Evolutionary conservation across 2,329 filamentous ascomycete genomes (phyloP).

Genomic region (Biscogniauxia mediterranea): DNA sequence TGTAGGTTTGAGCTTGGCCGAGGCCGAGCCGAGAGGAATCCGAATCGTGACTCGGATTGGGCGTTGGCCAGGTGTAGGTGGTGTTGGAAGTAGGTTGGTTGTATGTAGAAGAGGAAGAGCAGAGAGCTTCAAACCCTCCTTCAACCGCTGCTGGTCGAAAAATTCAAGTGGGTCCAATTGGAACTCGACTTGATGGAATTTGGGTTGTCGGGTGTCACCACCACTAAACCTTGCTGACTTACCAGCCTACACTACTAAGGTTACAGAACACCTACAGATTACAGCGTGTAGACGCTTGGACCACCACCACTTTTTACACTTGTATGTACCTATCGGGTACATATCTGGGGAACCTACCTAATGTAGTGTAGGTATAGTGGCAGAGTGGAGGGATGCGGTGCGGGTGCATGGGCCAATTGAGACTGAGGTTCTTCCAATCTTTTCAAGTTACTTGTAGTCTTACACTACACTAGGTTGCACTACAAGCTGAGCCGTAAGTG

Average conservation of each 20-base stretch:
- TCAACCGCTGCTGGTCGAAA: slow-evolving; percentile 12
- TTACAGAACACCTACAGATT: too few species aligned
- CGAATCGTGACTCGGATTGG: background rate
- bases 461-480: too few species aligned
- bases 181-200: slow-evolving; percentile 3
- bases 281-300: too few species aligned
- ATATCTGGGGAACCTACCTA: too few species aligned
- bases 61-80: background rate
- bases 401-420: slow-evolving; percentile 2
- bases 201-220: background rate
- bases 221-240: too few species aligned
- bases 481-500: background rate
- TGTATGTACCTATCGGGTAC: too few species aligned
- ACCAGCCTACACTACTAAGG: too few species aligned
- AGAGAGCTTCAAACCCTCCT: background rate
- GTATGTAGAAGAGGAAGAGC: background rate
- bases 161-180: slow-evolving; percentile 19
- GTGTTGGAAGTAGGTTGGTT: background rate
- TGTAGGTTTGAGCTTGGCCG: background rate
- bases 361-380: too few species aligned
- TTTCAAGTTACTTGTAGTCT: background rate
- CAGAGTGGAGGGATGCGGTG: too few species aligned
- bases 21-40: background rate
- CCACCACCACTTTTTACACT: too few species aligned
- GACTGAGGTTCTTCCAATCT: background rate